Evolutionary conservation across 139 green algal genomes (phyloP), one percentile per base, ranked within the genome.

Genomic region (Chlorella sp.): DNA sequence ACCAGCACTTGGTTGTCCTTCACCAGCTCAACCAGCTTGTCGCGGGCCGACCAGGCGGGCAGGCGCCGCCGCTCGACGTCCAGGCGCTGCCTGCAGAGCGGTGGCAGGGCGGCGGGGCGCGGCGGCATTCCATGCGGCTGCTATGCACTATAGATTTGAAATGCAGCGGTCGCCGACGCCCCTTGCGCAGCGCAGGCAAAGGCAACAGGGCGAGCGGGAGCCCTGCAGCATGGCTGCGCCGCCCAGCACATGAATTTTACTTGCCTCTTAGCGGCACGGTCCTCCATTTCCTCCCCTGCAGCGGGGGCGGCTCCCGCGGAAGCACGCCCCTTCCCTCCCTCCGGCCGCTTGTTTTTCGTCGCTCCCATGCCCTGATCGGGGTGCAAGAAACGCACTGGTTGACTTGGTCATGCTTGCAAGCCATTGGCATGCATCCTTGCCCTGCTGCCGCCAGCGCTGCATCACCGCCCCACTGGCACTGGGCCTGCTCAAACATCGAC

Each of bases 1-100:
- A 97, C 88, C 40, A 97, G 76, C 13, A 87, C 88, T 11, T 84
- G 77, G 73, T 93, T 81, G 7, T 87, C 44, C 26, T 69, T 70
- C 1, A 96, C 90, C 73, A 92, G 80, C 60, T 89, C 30, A 20
- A 98, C 22, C 6, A 98, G 88, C 72, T 83, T 77, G 0, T 94
- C 85, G 1, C 84, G 81, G 0, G 91, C 92, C 11, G 82, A 70
- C 91, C 92, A 95, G 1, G 94, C 88, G 3, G 94, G 94, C 85
- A 97, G 91, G 58, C 86, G 40, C 34, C 83, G 36, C n/a, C 92
- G 87, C 46, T 95, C 83, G 0, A 68, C 67, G 13, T 88, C 83
- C 19, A 95, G 82, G 20, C 48, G 74, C 48, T 73, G 64, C 38
- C 88, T 89, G 78, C 60, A 79, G 13, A 24, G 7, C 16, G 7